A percentile compares a stretch with the other conserved stretches of the same genome.
phyloP scores from a whole-genome alignment of 2,329 filamentous ascomycete species.

The Hymenoscyphus linearis region DNA sequence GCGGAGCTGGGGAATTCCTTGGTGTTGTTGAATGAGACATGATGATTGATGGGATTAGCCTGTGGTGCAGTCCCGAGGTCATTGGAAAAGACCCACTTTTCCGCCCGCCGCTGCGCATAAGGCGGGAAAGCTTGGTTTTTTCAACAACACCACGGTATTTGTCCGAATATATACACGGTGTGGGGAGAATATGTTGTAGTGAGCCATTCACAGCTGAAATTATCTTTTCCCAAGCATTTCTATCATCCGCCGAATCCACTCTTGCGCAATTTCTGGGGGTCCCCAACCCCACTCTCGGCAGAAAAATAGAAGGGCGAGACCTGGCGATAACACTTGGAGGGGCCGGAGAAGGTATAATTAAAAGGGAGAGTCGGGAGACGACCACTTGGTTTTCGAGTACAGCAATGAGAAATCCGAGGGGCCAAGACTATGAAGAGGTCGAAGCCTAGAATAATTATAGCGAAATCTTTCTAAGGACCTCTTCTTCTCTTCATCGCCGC shows the following conservation, averaged over 20 bases:
- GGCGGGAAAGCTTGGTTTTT: background rate
- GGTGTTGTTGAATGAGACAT: background rate
- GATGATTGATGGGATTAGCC: background rate
- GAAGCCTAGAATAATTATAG: too few relatives aligned
- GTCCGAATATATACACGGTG: background rate
- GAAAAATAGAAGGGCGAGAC: too few relatives aligned
- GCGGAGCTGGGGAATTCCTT: background rate
- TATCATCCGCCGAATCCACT: background rate
- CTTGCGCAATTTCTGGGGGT: too few relatives aligned
- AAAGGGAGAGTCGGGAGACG: too few relatives aligned
- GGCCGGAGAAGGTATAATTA: too few relatives aligned
- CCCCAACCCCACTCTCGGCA: too few relatives aligned
- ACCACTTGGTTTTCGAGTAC: too few relatives aligned
- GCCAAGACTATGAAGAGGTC: too few relatives aligned
- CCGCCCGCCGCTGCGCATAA: background rate
- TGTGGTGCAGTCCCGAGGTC: background rate
- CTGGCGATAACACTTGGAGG: too few relatives aligned
- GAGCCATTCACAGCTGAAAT: background rate
- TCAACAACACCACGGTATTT: background rate
- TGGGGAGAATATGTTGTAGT: background rate
- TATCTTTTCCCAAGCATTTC: background rate
- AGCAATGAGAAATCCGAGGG: too few relatives aligned
- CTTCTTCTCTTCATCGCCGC: too few relatives aligned
- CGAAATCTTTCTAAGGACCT: too few relatives aligned
- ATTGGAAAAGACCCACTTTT: background rate